Evolutionary conservation across 495 filamentous ascomycete species (phyloP), one percentile per base, ranked within the genome.

Genomic region (Neurospora hispaniola): DNA sequence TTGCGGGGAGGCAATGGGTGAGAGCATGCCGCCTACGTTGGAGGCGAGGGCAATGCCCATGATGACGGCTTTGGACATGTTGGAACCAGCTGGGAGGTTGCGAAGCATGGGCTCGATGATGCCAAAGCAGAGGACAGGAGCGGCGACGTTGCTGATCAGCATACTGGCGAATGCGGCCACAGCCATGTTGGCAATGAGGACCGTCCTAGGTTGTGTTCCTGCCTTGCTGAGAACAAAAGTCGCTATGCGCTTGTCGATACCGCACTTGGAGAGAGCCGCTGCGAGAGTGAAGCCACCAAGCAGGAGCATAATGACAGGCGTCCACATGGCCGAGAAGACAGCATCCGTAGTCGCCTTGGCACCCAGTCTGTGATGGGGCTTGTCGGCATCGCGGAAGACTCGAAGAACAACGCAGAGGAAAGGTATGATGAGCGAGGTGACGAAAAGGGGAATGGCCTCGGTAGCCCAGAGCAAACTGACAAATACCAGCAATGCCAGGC

Each of bases 91-190:
- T 0, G 96, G 90, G 62, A 98, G 89, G 80, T 98, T 98, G 43
- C 96, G 93, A 46, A 99, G 85, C 81, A 99, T 91, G 39, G 96
- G 96, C 89, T 96, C 93, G 74, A 97, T 94, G 80, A 98, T 98
- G 18, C 93, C 96, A 79, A 94, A 98, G 85, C 96, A 99, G 10
- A 99, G 88, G n/a, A 99, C 96, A 0, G 96, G 96, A 5, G 96
- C 95, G 20, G 96, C 96, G 42, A 99, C 96, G 75, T 99, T 99
- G 81, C 92, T 96, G 78, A 99, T 98, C 88, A 96, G 94, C 96
- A 99, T 99, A 76, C 93, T 97, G 43, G 95, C 88, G 78, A 98
- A 95, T 82, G 95, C 94, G 74, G 96, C 96, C 62, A 99, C 96
- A 76, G 97, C 97, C 96, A 99, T 99, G 81, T 94, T 97, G 38